Base-by-base conservation (phyloP, 2,329 filamentous ascomycete genomes). In the Penicillium sp. region DNA sequence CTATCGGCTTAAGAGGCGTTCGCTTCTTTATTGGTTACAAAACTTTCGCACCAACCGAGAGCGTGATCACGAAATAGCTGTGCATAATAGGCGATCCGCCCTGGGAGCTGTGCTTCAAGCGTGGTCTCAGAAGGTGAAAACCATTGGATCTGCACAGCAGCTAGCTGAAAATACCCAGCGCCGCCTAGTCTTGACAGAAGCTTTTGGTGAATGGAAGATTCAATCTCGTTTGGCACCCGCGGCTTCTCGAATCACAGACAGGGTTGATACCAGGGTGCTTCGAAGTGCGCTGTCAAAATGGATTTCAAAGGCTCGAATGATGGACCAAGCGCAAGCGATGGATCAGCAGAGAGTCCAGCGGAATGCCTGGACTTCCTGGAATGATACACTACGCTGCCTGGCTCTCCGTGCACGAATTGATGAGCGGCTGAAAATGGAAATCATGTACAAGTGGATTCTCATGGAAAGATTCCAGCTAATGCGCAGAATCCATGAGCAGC, bases 371-470 rank as follows among this genome's bases (percentile, higher is more conserved):
- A 86, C 80, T 1, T 74, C 76, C 11, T 89, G 86, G 87, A 88
- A 87, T 60, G 83, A 88, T 64, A 75, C 75, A 16, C 75, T 87
- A 16, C 83, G 86, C 19, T 81, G 78, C 59, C 76, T 81, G 62
- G 79, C 80, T 16, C 70, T 88, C 2, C 74, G 72, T 49, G 74
- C 78, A 21, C 80, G 79, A 14, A 82, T 87, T 48, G 78, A 87
- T 60, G 80, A 84, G 60, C 80, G 85, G 3, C 62, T 87, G 42
- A 74, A 83, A 43, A 72, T 82, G 29, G 80, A 87, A 65, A 71
- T 76, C 7, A 74, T 88, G 59, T 87, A 86, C 69, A 85, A 79
- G 69, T 88, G 85, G 85, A 78, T 83, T n/a, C 65, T 88, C 29
- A 79, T 81, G 33, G 79, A 78, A 53, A 70, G 79, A 58, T 75